These are phyloP conservation scores for Agrocybe pediades DNA, from an alignment of 768 basidiomycete genomes.

Conservation along the genomic window DNA sequence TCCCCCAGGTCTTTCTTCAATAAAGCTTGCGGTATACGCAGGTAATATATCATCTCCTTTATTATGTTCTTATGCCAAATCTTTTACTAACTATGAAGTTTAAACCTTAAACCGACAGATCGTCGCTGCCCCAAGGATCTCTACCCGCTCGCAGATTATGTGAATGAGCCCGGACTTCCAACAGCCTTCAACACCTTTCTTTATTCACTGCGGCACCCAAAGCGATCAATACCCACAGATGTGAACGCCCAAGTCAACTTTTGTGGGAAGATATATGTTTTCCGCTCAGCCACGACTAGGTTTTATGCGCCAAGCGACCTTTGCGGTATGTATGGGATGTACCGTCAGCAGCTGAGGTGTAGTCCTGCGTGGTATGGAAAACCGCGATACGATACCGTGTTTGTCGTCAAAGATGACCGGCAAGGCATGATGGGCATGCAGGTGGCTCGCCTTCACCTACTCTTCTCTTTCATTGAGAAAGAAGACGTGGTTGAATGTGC, in stretches of 20 bases:
- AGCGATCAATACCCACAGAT: background rate
- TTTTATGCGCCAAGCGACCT: slow-evolving; percentile 32
- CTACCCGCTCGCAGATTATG: no score
- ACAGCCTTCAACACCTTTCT: no score
- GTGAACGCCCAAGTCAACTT: no score
- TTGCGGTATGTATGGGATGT: slow-evolving; percentile 28
- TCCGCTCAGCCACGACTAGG: slow-evolving; percentile 26
- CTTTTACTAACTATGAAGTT: no score
- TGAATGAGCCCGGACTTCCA: no score
- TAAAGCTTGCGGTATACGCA: no score
- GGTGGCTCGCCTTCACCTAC: background rate
- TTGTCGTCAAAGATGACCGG: slow-evolving; percentile 23
- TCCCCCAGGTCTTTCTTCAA: no score
- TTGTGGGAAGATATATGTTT: slow-evolving; percentile 22
- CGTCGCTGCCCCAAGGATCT: no score
- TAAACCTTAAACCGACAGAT: no score
- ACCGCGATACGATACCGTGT: slow-evolving; percentile 26
- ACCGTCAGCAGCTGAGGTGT: slow-evolving; percentile 26
- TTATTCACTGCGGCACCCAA: slow-evolving; percentile 19
- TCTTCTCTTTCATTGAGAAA: background rate
- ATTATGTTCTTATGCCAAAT: no score
- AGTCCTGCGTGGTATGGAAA: slow-evolving; percentile 23
- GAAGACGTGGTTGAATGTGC: background rate
- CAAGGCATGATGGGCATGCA: background rate
- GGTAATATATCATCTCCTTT: no score